Percentiles rank a stretch among this genome's conserved stretches.
Evolutionary conservation across 345 rosid genomes (phyloP).

Genomic region (Xanthoceras sorbifolium): DNA sequence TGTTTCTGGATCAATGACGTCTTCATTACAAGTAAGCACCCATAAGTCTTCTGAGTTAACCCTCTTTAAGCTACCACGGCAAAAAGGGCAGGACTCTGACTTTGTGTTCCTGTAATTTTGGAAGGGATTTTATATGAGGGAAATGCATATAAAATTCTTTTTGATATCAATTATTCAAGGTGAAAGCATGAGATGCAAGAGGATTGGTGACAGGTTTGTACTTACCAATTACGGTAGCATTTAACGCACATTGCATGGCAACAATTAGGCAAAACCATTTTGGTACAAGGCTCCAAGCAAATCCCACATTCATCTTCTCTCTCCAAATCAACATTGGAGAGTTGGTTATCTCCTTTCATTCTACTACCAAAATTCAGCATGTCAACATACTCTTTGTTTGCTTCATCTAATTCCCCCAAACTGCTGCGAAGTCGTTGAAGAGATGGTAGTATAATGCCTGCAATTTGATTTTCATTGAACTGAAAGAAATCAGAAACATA

Average conservation of each 20-base stretch:
- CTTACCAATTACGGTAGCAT: constrained; percentile 92
- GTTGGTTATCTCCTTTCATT: constrained; percentile 46
- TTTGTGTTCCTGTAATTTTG: constrained; percentile 71
- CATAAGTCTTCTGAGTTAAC: constrained; percentile 95
- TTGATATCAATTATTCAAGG: not conserved
- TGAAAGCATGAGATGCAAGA: not conserved
- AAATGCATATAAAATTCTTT: not conserved
- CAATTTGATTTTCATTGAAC: constrained; percentile 9
- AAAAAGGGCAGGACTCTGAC: constrained; percentile 95
- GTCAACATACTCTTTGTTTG: constrained; percentile 27
- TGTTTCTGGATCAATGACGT: constrained; percentile 77
- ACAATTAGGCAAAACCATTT: constrained; percentile 89
- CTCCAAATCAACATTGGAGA: constrained; percentile 55
- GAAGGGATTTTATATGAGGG: constrained; percentile 5
- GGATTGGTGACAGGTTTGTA: not conserved
- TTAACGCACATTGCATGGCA: constrained; percentile 98
- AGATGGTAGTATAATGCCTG: constrained; percentile 91
- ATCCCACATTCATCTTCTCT: constrained; percentile 98
- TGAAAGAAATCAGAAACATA: not conserved
- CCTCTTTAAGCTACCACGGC: constrained; percentile 91
- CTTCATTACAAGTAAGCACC: constrained; percentile 86
- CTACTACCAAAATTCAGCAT: constrained; percentile 40
- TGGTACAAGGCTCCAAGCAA: constrained; percentile 94
- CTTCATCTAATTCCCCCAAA: constrained; percentile 47
- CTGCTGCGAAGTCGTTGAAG: constrained; percentile 68